Base-by-base conservation (phyloP, 2,329 filamentous ascomycete species). In the Sclerotinia minor region DNA sequence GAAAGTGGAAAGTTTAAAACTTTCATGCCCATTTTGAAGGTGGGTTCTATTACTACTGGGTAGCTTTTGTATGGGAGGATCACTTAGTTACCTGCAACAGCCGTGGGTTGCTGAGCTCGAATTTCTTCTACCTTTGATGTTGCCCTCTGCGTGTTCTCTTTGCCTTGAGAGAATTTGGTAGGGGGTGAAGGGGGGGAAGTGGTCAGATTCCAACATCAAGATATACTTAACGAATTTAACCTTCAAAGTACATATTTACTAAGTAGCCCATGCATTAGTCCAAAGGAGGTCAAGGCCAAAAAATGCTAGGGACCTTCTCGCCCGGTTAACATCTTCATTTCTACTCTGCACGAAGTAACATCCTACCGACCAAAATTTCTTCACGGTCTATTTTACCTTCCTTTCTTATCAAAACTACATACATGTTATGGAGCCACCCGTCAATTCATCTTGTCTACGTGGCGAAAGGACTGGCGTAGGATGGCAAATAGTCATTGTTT, bases 391-490 rank as follows among this genome's bases (percentile, higher is more conserved):
- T 35, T 7, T n/a, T 55, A 24, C 35, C n/a, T 19, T 41, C n/a
- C 54, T 41, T n/a, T 41, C 54, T 57, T 21, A 57, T 13, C 35
- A 41, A 26, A 57, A n/a, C 35, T 26, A 26, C n/a, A 57, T 57
- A 24, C 19, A 41, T 41, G 26, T 5, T 57, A 26, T 41, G n/a
- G 41, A 41, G 54, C 41, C 54, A 41, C n/a, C 41, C 3, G 15
- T 24, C 54, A 58, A 44, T 24, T 1, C 41, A 3, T 38, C 8
- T 8, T 41, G 35, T 35, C 35, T 58, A 58, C 35, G 54, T 58
- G 54, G 54, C 15, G 21, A 38, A 58, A 58, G 35, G n/a, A 58
- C 54, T 11, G n/a, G 54, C 41, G n/a, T 57, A 26, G 26, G n/a
- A 24, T 57, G 11, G 24, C 32, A 57, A 41, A 38, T 19, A 41